These are phyloP conservation scores for Hypoxylon sp. DNA, from an alignment of 2,329 filamentous ascomycete species.

Conservation along the genomic window DNA sequence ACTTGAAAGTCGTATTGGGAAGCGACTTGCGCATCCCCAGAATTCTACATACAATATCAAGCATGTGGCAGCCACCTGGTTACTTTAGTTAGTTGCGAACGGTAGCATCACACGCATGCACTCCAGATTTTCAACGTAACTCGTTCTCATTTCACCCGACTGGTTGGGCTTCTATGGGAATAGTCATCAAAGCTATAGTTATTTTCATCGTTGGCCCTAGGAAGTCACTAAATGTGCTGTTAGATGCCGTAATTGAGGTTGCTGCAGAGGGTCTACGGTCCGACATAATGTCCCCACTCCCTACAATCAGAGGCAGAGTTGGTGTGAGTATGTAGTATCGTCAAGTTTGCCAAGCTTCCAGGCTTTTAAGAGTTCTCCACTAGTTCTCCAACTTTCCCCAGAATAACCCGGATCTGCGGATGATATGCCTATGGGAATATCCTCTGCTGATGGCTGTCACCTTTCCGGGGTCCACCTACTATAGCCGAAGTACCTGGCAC, in stretches of 20 bases:
- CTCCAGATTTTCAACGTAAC: slow-evolving; percentile 41
- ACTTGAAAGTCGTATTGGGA: slow-evolving; percentile 28
- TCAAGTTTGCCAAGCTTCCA: slow-evolving; percentile 51
- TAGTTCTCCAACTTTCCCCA: slow-evolving; percentile 50
- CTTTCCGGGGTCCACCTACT: slow-evolving; percentile 45
- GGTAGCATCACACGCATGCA: slow-evolving; percentile 35
- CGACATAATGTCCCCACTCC: slow-evolving; percentile 52
- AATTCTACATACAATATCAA: slow-evolving; percentile 40
- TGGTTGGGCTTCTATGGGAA: slow-evolving; percentile 36
- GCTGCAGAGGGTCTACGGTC: slow-evolving; percentile 57
- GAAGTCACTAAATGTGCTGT: slow-evolving; percentile 37
- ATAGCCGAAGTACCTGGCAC: slow-evolving; percentile 71
- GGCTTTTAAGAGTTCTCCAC: slow-evolving; percentile 49
- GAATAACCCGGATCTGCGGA: slow-evolving; percentile 55
- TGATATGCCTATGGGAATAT: slow-evolving; percentile 48
- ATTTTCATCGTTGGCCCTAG: slow-evolving; percentile 38
- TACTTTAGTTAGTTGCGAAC: slow-evolving; percentile 26
- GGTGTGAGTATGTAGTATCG: slow-evolving; percentile 52
- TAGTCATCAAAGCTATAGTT: slow-evolving; percentile 41
- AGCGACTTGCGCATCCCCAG: slow-evolving; percentile 32
- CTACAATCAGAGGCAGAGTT: slow-evolving; percentile 44
- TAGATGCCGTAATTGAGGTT: slow-evolving; percentile 47
- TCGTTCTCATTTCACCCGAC: slow-evolving; percentile 49
- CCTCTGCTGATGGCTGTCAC: slow-evolving; percentile 44
- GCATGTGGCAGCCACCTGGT: slow-evolving; percentile 44